A percentile compares a stretch with the other conserved stretches of the same genome.
Conservation (phyloP, 352 stramenopile genomes). For the Globisporangium radiosum region DNA sequence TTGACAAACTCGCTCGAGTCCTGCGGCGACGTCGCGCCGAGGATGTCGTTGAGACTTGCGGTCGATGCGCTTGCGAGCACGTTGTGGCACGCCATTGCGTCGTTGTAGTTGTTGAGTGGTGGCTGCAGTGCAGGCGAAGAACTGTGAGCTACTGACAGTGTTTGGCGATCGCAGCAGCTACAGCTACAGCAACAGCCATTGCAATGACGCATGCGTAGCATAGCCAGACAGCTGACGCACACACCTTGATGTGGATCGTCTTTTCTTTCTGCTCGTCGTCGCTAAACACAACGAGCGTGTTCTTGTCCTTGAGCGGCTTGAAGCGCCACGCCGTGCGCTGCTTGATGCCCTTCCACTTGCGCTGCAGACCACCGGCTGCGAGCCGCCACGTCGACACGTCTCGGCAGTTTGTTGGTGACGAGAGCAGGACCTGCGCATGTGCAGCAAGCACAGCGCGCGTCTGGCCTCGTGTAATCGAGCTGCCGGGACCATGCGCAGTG, state of each 20-base stretch:
- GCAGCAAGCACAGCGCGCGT: background rate
- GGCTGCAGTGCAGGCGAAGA: constrained; percentile 16
- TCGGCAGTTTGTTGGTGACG: constrained; percentile 10
- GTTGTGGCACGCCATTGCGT: constrained; percentile 72
- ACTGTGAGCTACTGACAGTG: background rate
- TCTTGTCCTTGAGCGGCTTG: constrained; percentile 67
- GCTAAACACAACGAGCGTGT: constrained; percentile 69
- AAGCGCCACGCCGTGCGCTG: constrained; percentile 78
- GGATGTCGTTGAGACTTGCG: constrained; percentile 69
- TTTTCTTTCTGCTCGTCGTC: constrained; percentile 69
- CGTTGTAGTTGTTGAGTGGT: constrained; percentile 40
- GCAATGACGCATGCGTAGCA: background rate
- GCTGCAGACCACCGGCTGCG: constrained; percentile 62
- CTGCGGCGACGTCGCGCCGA: constrained; percentile 68
- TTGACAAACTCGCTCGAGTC: constrained; percentile 68
- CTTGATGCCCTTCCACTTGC: constrained; percentile 80
- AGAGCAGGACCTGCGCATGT: background rate
- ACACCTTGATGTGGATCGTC: constrained; percentile 41
- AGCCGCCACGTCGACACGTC: constrained; percentile 68
- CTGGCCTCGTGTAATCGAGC: background rate
- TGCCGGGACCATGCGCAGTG: background rate
- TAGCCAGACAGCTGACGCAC: background rate
- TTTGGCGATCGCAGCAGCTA: no score
- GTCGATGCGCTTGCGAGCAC: constrained; percentile 51
- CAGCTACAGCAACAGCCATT: background rate